Conservation (phyloP, 2,329 filamentous ascomycete genomes). For the Cercospora nicotianae region DNA sequence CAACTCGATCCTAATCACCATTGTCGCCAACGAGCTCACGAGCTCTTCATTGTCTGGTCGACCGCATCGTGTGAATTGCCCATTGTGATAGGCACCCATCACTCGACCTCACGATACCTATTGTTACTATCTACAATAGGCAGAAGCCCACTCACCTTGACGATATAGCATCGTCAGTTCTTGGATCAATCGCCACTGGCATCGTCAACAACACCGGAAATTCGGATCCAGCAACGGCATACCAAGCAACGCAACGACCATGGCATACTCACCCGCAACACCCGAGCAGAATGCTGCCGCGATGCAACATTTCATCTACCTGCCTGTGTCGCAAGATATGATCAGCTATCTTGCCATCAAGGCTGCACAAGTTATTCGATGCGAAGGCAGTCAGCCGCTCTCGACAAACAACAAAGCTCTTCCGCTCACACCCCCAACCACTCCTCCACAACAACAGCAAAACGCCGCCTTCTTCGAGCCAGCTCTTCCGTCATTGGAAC, state of each 20-base stretch:
- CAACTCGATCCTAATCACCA: conserved; percentile 33
- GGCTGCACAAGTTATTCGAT: conserved; percentile 75
- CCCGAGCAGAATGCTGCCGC: conserved; percentile 65
- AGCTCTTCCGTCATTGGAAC: conserved; percentile 73
- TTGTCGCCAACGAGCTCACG: conserved; percentile 22
- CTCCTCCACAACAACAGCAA: conserved; percentile 53
- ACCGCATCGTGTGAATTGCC: conserved; percentile 33
- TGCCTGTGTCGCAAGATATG: conserved; percentile 73
- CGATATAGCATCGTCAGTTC: conserved; percentile 16
- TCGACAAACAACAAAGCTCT: conserved; percentile 47
- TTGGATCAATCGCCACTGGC: conserved; percentile 18
- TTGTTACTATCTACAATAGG: conserved; percentile 36
- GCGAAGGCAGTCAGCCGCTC: conserved; percentile 55
- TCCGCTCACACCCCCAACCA: conserved; percentile 60
- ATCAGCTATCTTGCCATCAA: conserved; percentile 73
- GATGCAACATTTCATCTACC: conserved; percentile 77
- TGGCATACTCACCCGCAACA: conserved; percentile 49
- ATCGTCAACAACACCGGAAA: conserved; percentile 17
- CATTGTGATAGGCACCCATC: conserved; percentile 30
- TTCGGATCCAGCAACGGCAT: conserved; percentile 18
- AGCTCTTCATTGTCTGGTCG: conserved; percentile 35
- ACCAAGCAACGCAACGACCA: conserved; percentile 32
- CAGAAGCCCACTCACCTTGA: conserved; percentile 18
- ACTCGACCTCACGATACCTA: conserved; percentile 22
- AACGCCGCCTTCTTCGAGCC: conserved; percentile 52